These are phyloP conservation scores for Citrus medica DNA, from an alignment of 345 rosid species.

Conservation along the genomic window DNA sequence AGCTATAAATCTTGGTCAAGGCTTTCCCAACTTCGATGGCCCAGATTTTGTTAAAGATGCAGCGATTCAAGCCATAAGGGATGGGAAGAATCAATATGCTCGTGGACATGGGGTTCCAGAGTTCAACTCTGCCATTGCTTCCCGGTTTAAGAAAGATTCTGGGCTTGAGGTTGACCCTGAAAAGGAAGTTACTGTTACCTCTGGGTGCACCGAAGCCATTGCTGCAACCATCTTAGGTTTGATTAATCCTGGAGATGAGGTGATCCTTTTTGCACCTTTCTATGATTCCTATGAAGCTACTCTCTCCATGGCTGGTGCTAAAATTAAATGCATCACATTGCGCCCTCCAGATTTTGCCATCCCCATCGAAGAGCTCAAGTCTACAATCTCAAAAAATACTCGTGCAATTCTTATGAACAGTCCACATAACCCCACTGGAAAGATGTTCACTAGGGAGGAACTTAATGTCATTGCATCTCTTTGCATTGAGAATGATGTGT, in stretches of 20 bases:
- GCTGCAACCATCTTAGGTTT: constrained; percentile 85
- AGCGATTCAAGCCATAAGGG: constrained; percentile 85
- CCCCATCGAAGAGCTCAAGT: constrained; percentile 77
- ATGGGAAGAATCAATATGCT: constrained; percentile 95
- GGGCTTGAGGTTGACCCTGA: constrained; percentile 82
- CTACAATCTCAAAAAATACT: constrained; percentile 61
- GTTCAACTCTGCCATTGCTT: constrained; percentile 63
- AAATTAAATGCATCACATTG: constrained; percentile 69
- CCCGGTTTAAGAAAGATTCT: constrained; percentile 65
- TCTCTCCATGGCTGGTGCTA: constrained; percentile 96
- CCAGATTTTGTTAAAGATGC: constrained; percentile 95
- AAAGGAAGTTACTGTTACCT: constrained; percentile 85
- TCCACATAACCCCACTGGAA: constrained; percentile 95
- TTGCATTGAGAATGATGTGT: constrained; percentile 84
- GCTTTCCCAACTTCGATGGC: constrained; percentile 96
- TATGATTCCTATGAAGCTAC: constrained; percentile 96
- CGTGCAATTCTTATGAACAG: constrained; percentile 84
- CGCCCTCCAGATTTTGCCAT: constrained; percentile 74
- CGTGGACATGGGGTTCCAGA: constrained; percentile 82
- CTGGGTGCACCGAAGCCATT: constrained; percentile 96
- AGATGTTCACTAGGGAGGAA: constrained; percentile 85
- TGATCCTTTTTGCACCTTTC: constrained; percentile 85
- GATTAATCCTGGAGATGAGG: constrained; percentile 94
- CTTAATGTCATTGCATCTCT: constrained; percentile 61
- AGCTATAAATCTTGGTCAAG: constrained; percentile 93